Percentiles rank a stretch among this genome's conserved stretches.
Conservation (phyloP, 1,284 basidiomycete genomes). For the Microbotryomycetes sp. region DNA sequence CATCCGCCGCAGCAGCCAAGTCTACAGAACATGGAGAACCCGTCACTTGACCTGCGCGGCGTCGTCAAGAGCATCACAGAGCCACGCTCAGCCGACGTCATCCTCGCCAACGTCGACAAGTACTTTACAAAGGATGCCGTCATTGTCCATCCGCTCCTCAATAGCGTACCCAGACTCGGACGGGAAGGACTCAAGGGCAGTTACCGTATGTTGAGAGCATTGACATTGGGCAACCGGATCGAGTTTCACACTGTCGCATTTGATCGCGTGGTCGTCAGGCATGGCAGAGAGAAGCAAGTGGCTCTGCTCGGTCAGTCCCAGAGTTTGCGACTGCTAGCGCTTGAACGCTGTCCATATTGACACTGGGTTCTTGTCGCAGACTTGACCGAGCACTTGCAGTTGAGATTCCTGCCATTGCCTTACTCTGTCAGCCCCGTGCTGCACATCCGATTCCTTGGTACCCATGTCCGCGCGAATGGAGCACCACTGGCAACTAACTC, state of each 20-base stretch:
- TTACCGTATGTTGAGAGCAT: slow-evolving; percentile 22
- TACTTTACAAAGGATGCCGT: slow-evolving; percentile 22
- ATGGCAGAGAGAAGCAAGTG: slow-evolving; percentile 10
- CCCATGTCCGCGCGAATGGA: no score
- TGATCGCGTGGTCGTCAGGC: slow-evolving; percentile 8
- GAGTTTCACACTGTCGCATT: slow-evolving; percentile 17
- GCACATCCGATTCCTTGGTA: slow-evolving; percentile 19
- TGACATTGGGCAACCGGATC: not conserved
- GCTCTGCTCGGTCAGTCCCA: slow-evolving; percentile 1
- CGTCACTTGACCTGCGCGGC: slow-evolving; percentile 13
- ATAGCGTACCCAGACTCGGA: slow-evolving; percentile 4
- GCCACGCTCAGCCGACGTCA: not conserved
- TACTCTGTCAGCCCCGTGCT: slow-evolving; percentile 16
- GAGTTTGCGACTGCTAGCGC: not conserved
- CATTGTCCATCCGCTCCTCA: slow-evolving; percentile 26
- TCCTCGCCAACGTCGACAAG: slow-evolving; percentile 16
- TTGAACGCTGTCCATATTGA: not conserved
- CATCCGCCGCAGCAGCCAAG: no score
- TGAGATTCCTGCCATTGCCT: slow-evolving; percentile 16
- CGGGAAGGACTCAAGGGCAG: slow-evolving; percentile 23
- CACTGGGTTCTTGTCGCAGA: slow-evolving; percentile 1
- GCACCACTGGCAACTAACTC: not conserved
- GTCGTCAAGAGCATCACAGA: slow-evolving; percentile 17
- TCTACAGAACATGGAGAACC: slow-evolving; percentile 10
- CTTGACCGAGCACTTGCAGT: slow-evolving; percentile 20